Evolutionary conservation across 495 filamentous ascomycete species (phyloP).

Genomic region (Annulohypoxylon stygium): DNA sequence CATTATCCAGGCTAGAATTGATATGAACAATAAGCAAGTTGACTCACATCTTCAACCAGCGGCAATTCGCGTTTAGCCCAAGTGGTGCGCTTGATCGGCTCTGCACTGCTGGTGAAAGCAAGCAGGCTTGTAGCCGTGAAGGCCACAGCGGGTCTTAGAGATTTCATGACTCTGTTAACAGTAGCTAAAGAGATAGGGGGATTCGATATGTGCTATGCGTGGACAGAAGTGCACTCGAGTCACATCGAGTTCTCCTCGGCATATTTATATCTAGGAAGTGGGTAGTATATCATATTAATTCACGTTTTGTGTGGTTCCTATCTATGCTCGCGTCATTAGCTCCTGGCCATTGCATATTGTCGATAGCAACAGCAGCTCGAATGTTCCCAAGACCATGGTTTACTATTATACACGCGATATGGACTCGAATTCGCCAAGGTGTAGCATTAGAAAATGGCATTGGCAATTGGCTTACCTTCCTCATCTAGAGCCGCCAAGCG

Average conservation of each 20-base stretch:
- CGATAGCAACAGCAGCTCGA: constrained; percentile 9
- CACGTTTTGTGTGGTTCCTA: constrained; percentile 3
- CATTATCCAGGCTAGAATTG: neutral
- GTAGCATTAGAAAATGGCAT: constrained; percentile 31
- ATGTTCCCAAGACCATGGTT: constrained; percentile 25
- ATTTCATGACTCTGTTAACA: constrained; percentile 35
- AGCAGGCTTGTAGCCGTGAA: constrained; percentile 38
- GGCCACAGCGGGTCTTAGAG: constrained; percentile 19
- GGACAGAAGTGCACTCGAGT: constrained; percentile 7
- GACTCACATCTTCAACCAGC: constrained; percentile 43
- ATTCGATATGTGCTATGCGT: neutral
- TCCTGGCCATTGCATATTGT: constrained; percentile 6
- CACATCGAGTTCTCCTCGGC: neutral
- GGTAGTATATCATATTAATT: constrained; percentile 9
- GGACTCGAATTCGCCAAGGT: constrained; percentile 33
- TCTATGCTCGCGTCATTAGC: constrained; percentile 20
- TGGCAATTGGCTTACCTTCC: constrained; percentile 35
- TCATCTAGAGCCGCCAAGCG: constrained; percentile 38
- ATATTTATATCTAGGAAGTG: neutral
- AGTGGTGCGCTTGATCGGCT: constrained; percentile 32
- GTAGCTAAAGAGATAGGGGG: neutral
- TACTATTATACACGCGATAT: constrained; percentile 10
- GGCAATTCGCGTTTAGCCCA: constrained; percentile 27
- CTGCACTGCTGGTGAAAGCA: constrained; percentile 32
- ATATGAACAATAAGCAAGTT: neutral